Conservation (phyloP, 176 grass and related monocot genomes). For the Eragrostis curvula region DNA sequence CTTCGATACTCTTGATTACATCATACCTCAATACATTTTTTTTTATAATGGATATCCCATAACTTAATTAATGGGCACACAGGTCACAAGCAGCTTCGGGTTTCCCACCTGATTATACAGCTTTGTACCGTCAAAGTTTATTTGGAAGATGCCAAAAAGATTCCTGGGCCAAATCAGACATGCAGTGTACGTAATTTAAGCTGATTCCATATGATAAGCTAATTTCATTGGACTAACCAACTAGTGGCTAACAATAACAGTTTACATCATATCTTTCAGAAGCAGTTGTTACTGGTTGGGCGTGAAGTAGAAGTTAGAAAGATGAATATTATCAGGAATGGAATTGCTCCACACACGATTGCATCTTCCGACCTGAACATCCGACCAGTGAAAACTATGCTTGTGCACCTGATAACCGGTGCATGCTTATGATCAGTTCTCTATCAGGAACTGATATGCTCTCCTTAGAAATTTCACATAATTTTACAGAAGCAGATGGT, state of each 20-base stretch:
- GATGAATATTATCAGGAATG: not conserved
- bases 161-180: conserved; percentile 24
- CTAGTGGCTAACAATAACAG: conserved; percentile 7
- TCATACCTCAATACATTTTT: too few species aligned
- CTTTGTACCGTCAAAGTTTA: conserved; percentile 5
- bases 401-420: too few species aligned
- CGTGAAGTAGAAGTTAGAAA: not conserved
- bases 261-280: not conserved
- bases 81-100: not conserved
- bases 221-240: not conserved
- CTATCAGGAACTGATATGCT: not conserved
- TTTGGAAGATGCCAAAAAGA: conserved; percentile 27
- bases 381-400: too few species aligned
- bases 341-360: too few species aligned
- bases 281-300: too few species aligned
- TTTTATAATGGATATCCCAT: too few species aligned
- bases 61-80: too few species aligned
- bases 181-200: conserved; percentile 28
- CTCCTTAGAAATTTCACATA: conserved; percentile 8
- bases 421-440: too few species aligned
- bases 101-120: not conserved
- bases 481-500: not conserved
- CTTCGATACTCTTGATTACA: too few species aligned
- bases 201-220: not conserved
- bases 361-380: too few species aligned